Evolutionary conservation across 345 rosid species (phyloP).

Genomic region (Turritis glabra): DNA sequence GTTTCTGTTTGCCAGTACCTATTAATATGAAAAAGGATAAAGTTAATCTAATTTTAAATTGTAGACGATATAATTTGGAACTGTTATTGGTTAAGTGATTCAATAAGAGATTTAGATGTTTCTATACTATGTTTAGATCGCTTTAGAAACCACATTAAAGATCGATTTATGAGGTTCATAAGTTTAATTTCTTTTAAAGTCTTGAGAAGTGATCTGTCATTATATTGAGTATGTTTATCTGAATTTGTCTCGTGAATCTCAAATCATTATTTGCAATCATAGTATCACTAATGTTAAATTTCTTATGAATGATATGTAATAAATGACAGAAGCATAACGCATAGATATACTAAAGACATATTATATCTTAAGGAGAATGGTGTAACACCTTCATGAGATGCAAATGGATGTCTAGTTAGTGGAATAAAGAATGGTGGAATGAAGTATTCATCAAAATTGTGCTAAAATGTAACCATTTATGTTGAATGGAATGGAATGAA

Average conservation of each 20-base stretch:
- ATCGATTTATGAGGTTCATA: background rate
- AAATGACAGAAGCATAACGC: no score
- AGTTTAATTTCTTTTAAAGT: background rate
- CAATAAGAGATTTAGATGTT: background rate
- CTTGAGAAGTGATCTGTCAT: background rate
- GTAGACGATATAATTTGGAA: background rate
- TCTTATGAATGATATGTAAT: no score
- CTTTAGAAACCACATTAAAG: background rate
- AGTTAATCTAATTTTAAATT: background rate
- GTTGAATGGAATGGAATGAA: no score
- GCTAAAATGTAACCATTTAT: no score
- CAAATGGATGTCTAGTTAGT: no score
- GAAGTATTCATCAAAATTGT: no score
- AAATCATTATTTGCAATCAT: background rate
- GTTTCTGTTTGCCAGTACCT: constrained; percentile 31
- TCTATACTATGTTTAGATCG: background rate
- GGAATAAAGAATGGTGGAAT: no score
- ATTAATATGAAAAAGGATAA: background rate
- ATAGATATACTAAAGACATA: no score
- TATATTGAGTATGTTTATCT: background rate
- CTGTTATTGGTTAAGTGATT: background rate
- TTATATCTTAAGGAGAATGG: no score
- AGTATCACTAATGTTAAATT: no score
- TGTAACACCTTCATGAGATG: no score
- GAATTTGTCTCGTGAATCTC: background rate